Evolutionary conservation across 352 stramenopile species (phyloP), one percentile per base, ranked within the genome.

Genomic region (Plasmopara viticola): DNA sequence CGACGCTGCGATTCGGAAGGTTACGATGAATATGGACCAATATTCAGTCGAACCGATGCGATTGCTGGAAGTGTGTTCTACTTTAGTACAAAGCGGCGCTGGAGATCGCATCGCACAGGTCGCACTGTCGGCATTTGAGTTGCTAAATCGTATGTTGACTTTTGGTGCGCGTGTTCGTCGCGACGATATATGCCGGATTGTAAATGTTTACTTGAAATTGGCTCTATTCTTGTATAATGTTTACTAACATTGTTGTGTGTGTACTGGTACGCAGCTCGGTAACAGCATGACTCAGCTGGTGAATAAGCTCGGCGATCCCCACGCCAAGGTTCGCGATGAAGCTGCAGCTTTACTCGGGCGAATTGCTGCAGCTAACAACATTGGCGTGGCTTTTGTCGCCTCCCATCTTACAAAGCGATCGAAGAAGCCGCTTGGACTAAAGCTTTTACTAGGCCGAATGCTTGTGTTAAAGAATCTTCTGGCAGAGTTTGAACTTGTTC

Each of bases 1-100:
- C 6, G 84, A 92, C 34, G 81, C 75, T 5, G 79, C 79, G n/a
- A 89, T 91, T 51, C 75, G 80, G 3, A 94, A 92, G 65, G 79
- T 94, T 12, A 82, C 75, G 0, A 81, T 89, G 66, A 74, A 90
- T 1, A 68, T 92, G 31, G 62, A 82, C 6, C 69, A 64, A 14
- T 87, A 82, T 34, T 56, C 60, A 0, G 67, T 72, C 13, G 71
- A 89, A 39, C 61, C 67, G 2, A 68, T 76, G 25, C 42, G 61
- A 17, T 56, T 90, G 4, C 38, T 88, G 17, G 68, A 80, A 9
- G 72, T 93, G 15, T 83, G 72, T 48, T 84, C 74, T 6, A 78
- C 72, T 10, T 58, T 93, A 7, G 83, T 76, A 9, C 79, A 93
- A 64, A 90, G 74, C 28, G 79, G 83, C 3, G 72, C 74, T 6